phyloP scores from a whole-genome alignment of 108 stramenopile species.

The Stephanodiscus triporus region DNA sequence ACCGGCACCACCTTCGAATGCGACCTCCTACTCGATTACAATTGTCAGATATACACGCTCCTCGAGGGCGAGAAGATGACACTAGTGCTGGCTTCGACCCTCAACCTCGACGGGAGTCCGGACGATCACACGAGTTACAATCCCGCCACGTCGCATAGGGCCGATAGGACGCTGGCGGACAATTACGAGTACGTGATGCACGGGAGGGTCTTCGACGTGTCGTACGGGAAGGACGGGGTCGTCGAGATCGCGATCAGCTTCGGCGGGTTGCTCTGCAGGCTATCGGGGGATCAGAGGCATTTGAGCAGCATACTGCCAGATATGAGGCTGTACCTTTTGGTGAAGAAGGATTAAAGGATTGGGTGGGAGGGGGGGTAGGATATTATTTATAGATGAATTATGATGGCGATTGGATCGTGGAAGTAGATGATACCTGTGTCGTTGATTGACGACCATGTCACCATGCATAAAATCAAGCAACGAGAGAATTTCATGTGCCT shows the following conservation, averaged over 20 bases:
- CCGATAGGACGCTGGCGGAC: conserved; percentile 87
- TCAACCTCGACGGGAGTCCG: conserved; percentile 92
- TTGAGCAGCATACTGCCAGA: conserved; percentile 90
- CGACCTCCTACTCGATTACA: conserved; percentile 93
- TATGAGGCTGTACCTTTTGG: conserved; percentile 85
- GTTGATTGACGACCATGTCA: no score
- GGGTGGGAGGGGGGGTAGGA: background rate
- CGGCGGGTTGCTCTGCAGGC: conserved; percentile 94
- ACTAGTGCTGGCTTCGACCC: conserved; percentile 89
- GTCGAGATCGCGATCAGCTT: conserved; percentile 88
- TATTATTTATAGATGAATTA: no score
- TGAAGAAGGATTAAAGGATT: conserved; percentile 81
- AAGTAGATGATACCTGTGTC: no score
- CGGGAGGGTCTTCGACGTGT: conserved; percentile 92
- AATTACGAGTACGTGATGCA: conserved; percentile 99
- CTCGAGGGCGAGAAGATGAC: conserved; percentile 89
- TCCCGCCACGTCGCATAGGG: conserved; percentile 34
- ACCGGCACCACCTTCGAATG: conserved; percentile 94
- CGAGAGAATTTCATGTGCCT: no score
- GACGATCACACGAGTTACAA: conserved; percentile 93
- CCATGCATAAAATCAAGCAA: no score
- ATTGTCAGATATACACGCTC: conserved; percentile 91
- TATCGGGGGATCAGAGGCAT: conserved; percentile 94
- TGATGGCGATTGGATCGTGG: no score
- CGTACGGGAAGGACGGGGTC: conserved; percentile 81